phyloP scores from a whole-genome alignment of 495 filamentous ascomycete species.

The Penicillium dipodomyicola region DNA sequence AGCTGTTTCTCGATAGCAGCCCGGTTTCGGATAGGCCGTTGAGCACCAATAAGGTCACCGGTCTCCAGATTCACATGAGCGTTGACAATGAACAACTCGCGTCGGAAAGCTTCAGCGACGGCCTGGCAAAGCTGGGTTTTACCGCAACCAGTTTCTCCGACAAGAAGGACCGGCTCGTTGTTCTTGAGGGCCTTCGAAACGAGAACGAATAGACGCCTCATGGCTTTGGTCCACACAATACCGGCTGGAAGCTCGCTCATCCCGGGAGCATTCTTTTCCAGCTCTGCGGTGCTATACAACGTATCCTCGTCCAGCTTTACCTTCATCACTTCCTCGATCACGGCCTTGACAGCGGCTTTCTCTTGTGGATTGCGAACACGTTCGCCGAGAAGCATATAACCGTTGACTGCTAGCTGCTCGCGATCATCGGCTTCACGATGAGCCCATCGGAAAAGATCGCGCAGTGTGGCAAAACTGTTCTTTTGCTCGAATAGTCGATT shows the following conservation, averaged over 20 bases:
- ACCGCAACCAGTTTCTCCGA: conserved; percentile 95
- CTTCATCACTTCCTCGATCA: conserved; percentile 92
- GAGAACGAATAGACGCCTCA: conserved; percentile 84
- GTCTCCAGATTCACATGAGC: conserved; percentile 97
- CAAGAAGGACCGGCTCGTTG: conserved; percentile 89
- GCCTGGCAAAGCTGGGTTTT: conserved; percentile 97
- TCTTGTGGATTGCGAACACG: conserved; percentile 90
- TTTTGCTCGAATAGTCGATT: conserved; percentile 93
- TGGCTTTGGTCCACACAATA: conserved; percentile 92
- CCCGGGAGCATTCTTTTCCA: conserved; percentile 44
- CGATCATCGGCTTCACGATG: conserved; percentile 77
- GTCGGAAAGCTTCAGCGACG: conserved; percentile 73
- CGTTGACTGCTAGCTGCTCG: conserved; percentile 86
- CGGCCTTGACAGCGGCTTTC: conserved; percentile 72
- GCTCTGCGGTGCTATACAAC: conserved; percentile 66
- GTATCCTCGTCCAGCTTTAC: conserved; percentile 70
- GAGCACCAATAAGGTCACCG: conserved; percentile 93
- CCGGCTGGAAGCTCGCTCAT: conserved; percentile 47
- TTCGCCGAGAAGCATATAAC: conserved; percentile 94
- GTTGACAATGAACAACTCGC: conserved; percentile 82
- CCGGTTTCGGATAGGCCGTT: conserved; percentile 85
- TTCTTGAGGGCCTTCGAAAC: conserved; percentile 81
- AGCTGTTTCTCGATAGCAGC: conserved; percentile 66
- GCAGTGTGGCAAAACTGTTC: conserved; percentile 92
- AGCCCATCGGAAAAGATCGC: conserved; percentile 98